phyloP scores from a whole-genome alignment of 129 eudicot species.

The Smallanthus sonchifolius region DNA sequence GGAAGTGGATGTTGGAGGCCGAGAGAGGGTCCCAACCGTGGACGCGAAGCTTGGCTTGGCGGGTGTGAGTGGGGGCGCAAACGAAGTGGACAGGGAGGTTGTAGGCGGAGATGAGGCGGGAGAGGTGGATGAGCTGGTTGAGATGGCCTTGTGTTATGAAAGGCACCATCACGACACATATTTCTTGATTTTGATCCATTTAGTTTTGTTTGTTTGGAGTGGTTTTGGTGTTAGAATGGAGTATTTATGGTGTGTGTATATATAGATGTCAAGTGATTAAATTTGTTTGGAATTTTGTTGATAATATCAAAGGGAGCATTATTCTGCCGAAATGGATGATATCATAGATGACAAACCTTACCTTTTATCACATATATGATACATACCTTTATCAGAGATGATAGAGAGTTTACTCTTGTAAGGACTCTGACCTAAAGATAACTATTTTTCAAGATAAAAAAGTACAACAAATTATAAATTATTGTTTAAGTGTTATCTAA shows the following conservation, averaged over 20 bases:
- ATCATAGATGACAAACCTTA: no score
- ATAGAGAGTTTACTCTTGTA: no score
- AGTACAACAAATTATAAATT: no score
- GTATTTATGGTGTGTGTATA: no score
- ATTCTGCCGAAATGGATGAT: not conserved
- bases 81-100: constrained; percentile 57
- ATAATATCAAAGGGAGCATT: not conserved
- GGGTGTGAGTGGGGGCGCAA: constrained; percentile 46
- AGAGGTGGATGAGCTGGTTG: constrained; percentile 74
- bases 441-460: no score
- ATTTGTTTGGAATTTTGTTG: not conserved
- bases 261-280: not conserved
- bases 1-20: constrained; percentile 51
- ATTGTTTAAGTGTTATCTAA: no score
- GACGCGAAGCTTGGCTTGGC: constrained; percentile 55
- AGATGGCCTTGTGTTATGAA: constrained; percentile 82
- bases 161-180: constrained; percentile 66
- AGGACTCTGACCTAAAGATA: no score
- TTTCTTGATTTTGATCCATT: constrained; percentile 29
- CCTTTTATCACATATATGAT: no score
- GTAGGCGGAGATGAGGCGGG: constrained; percentile 60
- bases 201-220: not conserved
- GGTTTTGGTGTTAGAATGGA: not conserved
- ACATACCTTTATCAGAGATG: no score
- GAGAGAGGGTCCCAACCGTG: constrained; percentile 35